Evolutionary conservation across 352 stramenopile genomes (phyloP), one percentile per base, ranked within the genome.

Genomic region (Phytophthora meadii): DNA sequence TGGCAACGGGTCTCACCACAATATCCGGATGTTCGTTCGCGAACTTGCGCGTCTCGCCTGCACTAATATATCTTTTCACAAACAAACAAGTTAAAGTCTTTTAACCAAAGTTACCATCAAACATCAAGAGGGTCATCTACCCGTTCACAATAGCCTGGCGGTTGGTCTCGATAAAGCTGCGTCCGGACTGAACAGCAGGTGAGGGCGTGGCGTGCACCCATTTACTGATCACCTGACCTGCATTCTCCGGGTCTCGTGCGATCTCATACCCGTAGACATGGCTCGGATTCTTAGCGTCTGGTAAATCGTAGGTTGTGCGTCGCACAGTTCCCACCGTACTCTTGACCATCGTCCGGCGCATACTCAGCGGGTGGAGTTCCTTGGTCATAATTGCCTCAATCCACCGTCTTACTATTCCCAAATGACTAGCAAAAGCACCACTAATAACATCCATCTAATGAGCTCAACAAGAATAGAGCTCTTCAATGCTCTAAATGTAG

Each of bases 301-400:
- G 84, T 0, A 94, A 68, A 48, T 94, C 86, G 62, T 91, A 92
- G 11, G 81, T 74, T 2, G 82, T 73, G 17, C 74, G 75, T 25
- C 76, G 76, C 40, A 94, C 86, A 17, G 69, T 62, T 8, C 86
- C 86, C 4, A 94, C 79, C 1, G 82, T 91, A 68, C 70, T 82
- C 74, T 94, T 93, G 75, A 94, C 75, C 81, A 94, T 92, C 53
- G 86, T 92, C 17, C 86, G 81, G n/a, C 84, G 84, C 79, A 94
- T 47, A 25, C 56, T 77, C 17, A 66, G 64, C 40, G 79, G 54
- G 40, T 79, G 71, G 15, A 55, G 47, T 15, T 76, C 63, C 56
- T 76, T 77, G 12, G 63, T 22, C 68, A 76, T 68, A 4, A 19
- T 65, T 32, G 17, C 32, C 19, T 22, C 15, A 32, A 19, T 48